Evolutionary conservation across 192 early-diverging fungal genomes (phyloP).

Genomic region (Umbelopsis ramanniana): DNA sequence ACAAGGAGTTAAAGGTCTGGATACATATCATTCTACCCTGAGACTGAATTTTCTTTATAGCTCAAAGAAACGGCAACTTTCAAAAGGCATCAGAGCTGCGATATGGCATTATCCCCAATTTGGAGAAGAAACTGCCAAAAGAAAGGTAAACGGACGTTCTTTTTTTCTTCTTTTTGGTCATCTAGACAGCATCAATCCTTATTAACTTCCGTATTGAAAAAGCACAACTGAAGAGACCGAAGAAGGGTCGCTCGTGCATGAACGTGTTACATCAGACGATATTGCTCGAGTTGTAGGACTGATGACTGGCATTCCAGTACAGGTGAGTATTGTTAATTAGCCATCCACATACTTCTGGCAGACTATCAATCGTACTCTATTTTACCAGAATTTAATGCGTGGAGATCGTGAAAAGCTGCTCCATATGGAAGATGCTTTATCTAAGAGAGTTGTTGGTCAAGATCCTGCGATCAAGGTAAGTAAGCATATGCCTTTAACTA

Average conservation of each 20-base stretch:
- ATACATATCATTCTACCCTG: too few relatives aligned
- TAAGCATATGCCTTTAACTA: not conserved
- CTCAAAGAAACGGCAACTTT: constrained; percentile 76
- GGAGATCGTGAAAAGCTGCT: constrained; percentile 75
- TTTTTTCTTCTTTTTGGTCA: too few relatives aligned
- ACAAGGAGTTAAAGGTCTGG: not conserved
- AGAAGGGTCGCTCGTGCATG: constrained; percentile 69
- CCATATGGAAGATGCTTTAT: constrained; percentile 69
- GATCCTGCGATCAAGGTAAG: constrained; percentile 75
- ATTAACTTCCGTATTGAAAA: not conserved
- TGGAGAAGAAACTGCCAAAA: constrained; percentile 68
- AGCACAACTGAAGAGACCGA: constrained; percentile 33
- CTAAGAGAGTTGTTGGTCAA: constrained; percentile 81
- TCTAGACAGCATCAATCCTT: not conserved
- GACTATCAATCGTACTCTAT: not conserved
- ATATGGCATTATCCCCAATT: constrained; percentile 76
- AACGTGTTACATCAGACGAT: constrained; percentile 78
- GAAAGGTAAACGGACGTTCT: constrained; percentile 32
- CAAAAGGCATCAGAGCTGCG: constrained; percentile 74
- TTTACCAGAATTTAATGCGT: constrained; percentile 57
- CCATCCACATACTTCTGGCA: not conserved
- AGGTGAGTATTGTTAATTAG: constrained; percentile 38
- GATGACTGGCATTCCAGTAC: constrained; percentile 83
- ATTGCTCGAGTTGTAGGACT: constrained; percentile 76
- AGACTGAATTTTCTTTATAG: constrained; percentile 26